A percentile compares a stretch with the other conserved stretches of the same genome.
These are phyloP conservation scores for Candida saitoana DNA, from an alignment of 805 yeast genomes.

Conservation along the genomic window DNA sequence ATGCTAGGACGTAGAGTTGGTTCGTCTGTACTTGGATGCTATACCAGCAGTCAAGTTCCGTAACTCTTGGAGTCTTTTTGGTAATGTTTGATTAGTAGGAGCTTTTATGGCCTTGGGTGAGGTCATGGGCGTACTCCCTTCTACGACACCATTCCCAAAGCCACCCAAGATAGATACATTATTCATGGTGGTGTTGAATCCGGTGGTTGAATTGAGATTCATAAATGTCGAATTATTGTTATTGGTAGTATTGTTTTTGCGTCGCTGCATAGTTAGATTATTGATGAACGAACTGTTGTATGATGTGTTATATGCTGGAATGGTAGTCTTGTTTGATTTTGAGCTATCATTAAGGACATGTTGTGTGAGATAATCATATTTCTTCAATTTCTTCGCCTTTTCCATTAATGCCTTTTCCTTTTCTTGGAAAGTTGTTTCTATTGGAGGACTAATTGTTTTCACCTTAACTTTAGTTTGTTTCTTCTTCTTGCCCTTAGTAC, in stretches of 20 bases:
- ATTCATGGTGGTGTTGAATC: conserved; percentile 15
- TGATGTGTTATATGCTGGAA: background rate
- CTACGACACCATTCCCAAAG: conserved; percentile 34
- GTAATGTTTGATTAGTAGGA: conserved; percentile 6
- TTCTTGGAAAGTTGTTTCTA: conserved; percentile 14
- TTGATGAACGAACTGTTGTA: conserved; percentile 1
- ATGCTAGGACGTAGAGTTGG: background rate
- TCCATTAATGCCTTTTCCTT: conserved; percentile 23
- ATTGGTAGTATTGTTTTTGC: background rate
- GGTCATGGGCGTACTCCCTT: conserved; percentile 34
- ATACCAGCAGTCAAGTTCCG: conserved; percentile 23
- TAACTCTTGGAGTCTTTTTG: conserved; percentile 20
- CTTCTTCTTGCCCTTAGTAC: conserved; percentile 25
- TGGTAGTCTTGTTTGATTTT: conserved; percentile 2
- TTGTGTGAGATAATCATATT: conserved; percentile 29
- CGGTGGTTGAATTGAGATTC: conserved; percentile 12
- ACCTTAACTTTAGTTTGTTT: conserved; percentile 12
- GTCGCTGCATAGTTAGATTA: conserved; percentile 7
- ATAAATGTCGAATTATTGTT: conserved; percentile 17
- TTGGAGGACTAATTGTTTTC: background rate
- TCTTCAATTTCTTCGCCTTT: conserved; percentile 25
- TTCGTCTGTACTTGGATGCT: conserved; percentile 19
- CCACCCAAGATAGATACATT: conserved; percentile 30
- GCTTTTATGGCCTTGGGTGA: conserved; percentile 20
- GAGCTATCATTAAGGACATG: conserved; percentile 15